A percentile compares a stretch with the other conserved stretches of the same genome.
These are phyloP conservation scores for Didymella pinodella DNA, from an alignment of 2,329 filamentous ascomycete genomes.

Conservation along the genomic window DNA sequence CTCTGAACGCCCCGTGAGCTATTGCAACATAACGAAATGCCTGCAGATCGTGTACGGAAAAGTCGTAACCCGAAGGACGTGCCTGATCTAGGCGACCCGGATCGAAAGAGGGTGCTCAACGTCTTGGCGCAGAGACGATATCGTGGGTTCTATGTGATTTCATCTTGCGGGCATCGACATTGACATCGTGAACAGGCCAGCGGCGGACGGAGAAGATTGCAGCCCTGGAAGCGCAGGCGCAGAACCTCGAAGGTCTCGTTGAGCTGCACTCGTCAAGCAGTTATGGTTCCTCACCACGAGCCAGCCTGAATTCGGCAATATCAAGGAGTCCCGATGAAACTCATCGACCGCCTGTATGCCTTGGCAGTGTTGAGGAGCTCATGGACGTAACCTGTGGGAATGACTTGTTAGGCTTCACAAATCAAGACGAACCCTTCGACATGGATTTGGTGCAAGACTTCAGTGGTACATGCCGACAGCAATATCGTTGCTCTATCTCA, in stretches of 20 bases:
- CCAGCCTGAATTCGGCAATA: background rate
- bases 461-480: background rate
- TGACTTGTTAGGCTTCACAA: background rate
- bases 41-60: constrained; percentile 31
- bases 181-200: constrained; percentile 28
- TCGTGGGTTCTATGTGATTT: constrained; percentile 25
- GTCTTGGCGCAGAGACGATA: constrained; percentile 45
- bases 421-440: constrained; percentile 2
- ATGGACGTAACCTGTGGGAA: background rate
- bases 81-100: constrained; percentile 37
- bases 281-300: background rate
- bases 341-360: background rate
- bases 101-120: constrained; percentile 43
- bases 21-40: constrained; percentile 32
- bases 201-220: constrained; percentile 37
- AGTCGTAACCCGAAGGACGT: constrained; percentile 31
- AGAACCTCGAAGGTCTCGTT: background rate
- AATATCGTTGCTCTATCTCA: background rate
- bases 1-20: constrained; percentile 19
- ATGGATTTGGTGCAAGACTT: constrained; percentile 3
- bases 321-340: background rate
- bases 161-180: background rate
- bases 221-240: constrained; percentile 36
- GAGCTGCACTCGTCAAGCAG: background rate
- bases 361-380: background rate